phyloP scores from a whole-genome alignment of 78 protist genomes.

The Neovahlkampfia damariscottae region DNA sequence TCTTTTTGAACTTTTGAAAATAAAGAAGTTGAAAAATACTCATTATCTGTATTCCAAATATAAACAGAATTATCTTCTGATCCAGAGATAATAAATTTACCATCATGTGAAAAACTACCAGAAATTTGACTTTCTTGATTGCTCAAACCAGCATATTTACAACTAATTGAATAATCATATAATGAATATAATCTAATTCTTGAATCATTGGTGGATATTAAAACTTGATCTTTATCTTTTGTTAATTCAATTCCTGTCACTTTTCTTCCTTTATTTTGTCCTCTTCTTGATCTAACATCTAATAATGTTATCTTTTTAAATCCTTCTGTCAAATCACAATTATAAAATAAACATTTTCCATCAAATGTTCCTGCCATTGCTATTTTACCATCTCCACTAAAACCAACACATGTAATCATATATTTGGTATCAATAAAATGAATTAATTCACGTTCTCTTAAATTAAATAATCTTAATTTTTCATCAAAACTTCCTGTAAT shows the following conservation, averaged over 20 bases:
- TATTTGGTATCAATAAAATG: neutral
- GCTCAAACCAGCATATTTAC: slow-evolving; percentile 29
- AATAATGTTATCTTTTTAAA: neutral
- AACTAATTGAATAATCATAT: slow-evolving; percentile 3
- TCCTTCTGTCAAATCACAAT: neutral
- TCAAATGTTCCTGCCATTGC: slow-evolving; percentile 38
- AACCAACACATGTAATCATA: slow-evolving; percentile 2
- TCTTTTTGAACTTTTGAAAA: too few relatives aligned
- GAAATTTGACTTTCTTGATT: slow-evolving; percentile 10
- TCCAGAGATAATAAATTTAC: slow-evolving; percentile 23
- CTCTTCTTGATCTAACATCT: neutral
- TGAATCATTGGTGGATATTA: slow-evolving; percentile 40
- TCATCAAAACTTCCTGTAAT: slow-evolving; percentile 30
- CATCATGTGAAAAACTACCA: neutral
- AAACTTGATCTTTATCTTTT: slow-evolving; percentile 15
- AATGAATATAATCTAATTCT: slow-evolving; percentile 44
- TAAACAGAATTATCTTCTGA: slow-evolving; percentile 19
- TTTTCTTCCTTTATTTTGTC: slow-evolving; percentile 32
- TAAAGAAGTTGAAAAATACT: neutral
- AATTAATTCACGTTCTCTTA: slow-evolving; percentile 12
- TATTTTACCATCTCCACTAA: neutral
- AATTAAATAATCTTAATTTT: slow-evolving; percentile 28
- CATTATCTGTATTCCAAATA: slow-evolving; percentile 22
- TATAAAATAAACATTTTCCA: slow-evolving; percentile 22
- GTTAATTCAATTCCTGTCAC: neutral